Percentiles rank a stretch among this genome's conserved stretches.
Evolutionary conservation across 169 alveolate species (phyloP).

Genomic region (Perkinsus chesapeaki): DNA sequence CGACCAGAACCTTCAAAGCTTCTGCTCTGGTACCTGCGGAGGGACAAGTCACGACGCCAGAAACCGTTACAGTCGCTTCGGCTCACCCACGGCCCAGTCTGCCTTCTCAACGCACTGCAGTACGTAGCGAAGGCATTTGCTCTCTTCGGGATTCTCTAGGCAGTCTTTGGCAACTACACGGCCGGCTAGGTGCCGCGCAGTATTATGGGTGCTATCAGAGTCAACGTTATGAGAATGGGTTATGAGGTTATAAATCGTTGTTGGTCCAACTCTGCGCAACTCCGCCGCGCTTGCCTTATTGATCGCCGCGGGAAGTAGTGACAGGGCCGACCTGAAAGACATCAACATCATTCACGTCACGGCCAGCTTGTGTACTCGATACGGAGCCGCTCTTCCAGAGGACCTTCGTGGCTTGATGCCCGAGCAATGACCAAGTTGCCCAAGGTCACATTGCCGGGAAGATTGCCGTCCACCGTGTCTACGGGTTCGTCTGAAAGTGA

Average conservation of each 20-base stretch:
- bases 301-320: neutral
- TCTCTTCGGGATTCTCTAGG: neutral
- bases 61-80: neutral
- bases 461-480: neutral
- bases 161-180: neutral
- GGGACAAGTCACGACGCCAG: neutral
- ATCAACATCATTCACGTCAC: neutral
- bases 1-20: neutral
- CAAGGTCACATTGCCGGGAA: neutral
- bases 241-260: neutral
- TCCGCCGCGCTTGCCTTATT: neutral
- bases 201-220: neutral
- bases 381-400: neutral
- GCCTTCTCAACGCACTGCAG: neutral
- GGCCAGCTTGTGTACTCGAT: neutral
- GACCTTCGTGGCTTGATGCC: neutral
- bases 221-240: neutral
- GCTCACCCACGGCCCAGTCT: neutral
- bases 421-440: neutral
- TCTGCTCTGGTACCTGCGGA: neutral
- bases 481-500: neutral
- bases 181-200: neutral
- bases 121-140: neutral
- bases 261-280: neutral
- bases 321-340: neutral